phyloP scores from a whole-genome alignment of 2,329 filamentous ascomycete species.

The Apiospora rasikravindrae region DNA sequence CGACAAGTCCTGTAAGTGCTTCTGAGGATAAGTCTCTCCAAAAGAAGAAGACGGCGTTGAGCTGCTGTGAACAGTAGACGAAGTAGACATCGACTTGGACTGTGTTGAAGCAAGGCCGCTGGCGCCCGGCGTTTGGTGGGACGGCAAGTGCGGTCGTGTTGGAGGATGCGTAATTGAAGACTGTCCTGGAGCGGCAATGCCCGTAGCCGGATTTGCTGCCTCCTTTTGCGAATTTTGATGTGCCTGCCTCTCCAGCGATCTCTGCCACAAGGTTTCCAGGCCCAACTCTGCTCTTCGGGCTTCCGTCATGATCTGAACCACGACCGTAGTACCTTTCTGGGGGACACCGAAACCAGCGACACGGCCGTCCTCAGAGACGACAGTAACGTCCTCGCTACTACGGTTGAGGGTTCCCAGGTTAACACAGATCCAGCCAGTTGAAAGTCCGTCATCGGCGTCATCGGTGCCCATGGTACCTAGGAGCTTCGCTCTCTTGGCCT shows the following conservation, averaged over 20 bases:
- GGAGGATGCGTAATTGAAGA: constrained; percentile 12
- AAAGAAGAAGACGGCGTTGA: background rate
- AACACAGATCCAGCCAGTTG: constrained; percentile 95
- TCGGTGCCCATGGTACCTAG: constrained; percentile 71
- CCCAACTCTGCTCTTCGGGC: constrained; percentile 56
- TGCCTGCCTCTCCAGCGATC: constrained; percentile 31
- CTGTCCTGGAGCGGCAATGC: background rate
- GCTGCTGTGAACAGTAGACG: background rate
- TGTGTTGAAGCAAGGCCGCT: background rate
- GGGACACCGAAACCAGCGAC: constrained; percentile 78
- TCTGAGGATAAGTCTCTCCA: background rate
- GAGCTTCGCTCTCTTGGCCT: constrained; percentile 81
- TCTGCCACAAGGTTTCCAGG: constrained; percentile 58
- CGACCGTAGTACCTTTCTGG: constrained; percentile 55
- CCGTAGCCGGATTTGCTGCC: background rate
- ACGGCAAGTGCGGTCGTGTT: constrained; percentile 4
- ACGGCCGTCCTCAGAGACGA: constrained; percentile 55
- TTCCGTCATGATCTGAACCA: constrained; percentile 65
- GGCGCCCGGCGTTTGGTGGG: constrained; percentile 20
- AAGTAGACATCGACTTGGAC: constrained; percentile 11
- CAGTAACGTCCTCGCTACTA: constrained; percentile 49
- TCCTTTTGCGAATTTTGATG: constrained; percentile 16
- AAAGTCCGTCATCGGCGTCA: constrained; percentile 80
- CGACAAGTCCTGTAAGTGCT: background rate
- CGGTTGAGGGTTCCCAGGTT: constrained; percentile 77